phyloP scores from a whole-genome alignment of 192 early-diverging fungal genomes.

The Backusella circina region DNA sequence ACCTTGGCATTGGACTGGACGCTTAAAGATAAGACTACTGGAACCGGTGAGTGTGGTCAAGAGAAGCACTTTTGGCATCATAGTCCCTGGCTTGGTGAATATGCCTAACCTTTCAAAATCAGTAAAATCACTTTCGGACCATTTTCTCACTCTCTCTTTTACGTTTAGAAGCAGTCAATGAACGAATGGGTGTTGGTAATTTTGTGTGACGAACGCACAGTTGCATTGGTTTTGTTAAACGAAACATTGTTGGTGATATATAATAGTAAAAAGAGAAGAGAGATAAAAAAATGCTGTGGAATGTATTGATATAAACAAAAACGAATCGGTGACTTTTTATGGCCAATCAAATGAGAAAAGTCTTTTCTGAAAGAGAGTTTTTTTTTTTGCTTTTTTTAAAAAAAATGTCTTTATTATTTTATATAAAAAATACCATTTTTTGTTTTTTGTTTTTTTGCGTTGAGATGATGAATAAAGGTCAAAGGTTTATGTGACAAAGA shows the following conservation, averaged over 20 bases:
- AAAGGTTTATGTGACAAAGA: background rate
- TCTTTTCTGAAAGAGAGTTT: background rate
- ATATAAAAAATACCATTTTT: background rate
- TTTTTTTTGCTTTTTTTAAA: background rate
- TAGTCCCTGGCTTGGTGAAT: background rate
- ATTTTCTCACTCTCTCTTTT: background rate
- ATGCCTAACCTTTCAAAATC: background rate
- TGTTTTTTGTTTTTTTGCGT: background rate
- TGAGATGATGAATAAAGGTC: background rate
- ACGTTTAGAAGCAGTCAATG: background rate
- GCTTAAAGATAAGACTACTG: background rate
- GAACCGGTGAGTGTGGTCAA: background rate
- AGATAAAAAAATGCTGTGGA: background rate
- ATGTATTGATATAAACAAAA: background rate
- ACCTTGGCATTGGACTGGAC: conserved; percentile 20
- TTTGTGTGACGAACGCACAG: background rate
- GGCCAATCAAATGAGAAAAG: background rate
- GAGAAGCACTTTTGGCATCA: background rate
- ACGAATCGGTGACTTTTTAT: background rate
- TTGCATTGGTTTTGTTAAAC: background rate
- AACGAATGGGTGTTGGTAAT: background rate
- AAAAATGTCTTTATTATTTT: background rate
- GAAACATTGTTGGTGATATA: background rate
- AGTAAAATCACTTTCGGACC: background rate
- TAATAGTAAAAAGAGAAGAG: background rate